A percentile compares a stretch with the other conserved stretches of the same genome.
Evolutionary conservation across 202 grass and related monocot species (phyloP).

Genomic region (Digitaria exilis): DNA sequence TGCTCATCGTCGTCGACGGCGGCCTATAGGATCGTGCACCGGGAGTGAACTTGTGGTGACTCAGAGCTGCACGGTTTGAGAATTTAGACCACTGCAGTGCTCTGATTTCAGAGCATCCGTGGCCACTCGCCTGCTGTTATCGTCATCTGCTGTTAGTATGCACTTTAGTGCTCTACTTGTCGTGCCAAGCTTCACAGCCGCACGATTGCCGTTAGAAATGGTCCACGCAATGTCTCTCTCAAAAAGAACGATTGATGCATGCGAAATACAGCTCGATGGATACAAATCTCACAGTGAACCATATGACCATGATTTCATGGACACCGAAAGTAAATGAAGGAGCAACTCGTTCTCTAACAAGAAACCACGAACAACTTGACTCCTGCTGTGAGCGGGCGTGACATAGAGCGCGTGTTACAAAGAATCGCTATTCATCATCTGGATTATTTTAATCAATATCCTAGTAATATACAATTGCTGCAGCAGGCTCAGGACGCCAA

Average conservation of each 20-base stretch:
- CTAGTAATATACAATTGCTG: conserved; percentile 9
- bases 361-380: background rate
- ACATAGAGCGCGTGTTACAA: background rate
- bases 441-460: background rate
- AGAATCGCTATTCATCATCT: background rate
- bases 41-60: background rate
- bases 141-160: background rate
- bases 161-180: background rate
- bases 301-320: background rate
- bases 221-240: background rate
- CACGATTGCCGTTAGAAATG: background rate
- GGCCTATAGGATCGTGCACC: background rate
- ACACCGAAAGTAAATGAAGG: background rate
- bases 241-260: background rate
- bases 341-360: background rate
- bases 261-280: too few species aligned
- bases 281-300: too few species aligned
- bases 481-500: background rate
- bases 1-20: conserved; percentile 29
- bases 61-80: background rate
- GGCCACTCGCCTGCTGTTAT: conserved; percentile 13
- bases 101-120: background rate
- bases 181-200: background rate
- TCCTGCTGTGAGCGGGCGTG: background rate
- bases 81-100: background rate